phyloP scores from a whole-genome alignment of 352 stramenopile species.

The Hyaloperonospora arabidopsidis region DNA sequence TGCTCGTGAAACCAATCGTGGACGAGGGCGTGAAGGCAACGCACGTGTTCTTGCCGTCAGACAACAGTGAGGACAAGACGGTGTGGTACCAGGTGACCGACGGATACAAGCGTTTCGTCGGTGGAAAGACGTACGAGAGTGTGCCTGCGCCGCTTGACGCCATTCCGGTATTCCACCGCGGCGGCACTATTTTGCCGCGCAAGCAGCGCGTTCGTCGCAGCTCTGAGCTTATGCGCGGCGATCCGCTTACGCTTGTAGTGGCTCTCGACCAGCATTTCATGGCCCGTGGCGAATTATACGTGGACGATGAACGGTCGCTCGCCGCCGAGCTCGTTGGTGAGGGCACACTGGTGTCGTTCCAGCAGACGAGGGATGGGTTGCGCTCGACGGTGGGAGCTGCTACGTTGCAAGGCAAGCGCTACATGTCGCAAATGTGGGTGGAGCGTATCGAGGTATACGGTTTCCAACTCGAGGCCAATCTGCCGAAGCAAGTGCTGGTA shows the following conservation, averaged over 20 bases:
- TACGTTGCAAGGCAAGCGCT: constrained; percentile 28
- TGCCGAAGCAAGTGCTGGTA: constrained; percentile 41
- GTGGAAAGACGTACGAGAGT: constrained; percentile 48
- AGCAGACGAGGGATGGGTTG: constrained; percentile 33
- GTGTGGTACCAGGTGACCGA: constrained; percentile 91
- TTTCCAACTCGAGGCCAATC: constrained; percentile 31
- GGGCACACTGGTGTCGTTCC: constrained; percentile 46
- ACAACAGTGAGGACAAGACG: constrained; percentile 18
- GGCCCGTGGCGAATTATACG: constrained; percentile 89
- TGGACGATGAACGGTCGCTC: constrained; percentile 94
- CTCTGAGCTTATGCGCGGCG: constrained; percentile 91
- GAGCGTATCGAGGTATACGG: constrained; percentile 84
- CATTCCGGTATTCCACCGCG: constrained; percentile 95
- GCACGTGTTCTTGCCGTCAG: constrained; percentile 86
- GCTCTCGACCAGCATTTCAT: constrained; percentile 79
- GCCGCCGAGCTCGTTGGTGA: constrained; percentile 42
- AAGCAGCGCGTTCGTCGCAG: constrained; percentile 94
- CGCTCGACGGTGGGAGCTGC: constrained; percentile 21
- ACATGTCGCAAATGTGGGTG: constrained; percentile 52
- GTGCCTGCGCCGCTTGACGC: constrained; percentile 87
- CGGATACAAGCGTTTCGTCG: constrained; percentile 45
- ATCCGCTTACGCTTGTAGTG: constrained; percentile 96
- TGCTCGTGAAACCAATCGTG: constrained; percentile 95
- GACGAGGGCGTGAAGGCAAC: constrained; percentile 70
- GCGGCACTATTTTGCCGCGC: constrained; percentile 90